These are phyloP conservation scores for Nitzschia palea DNA, from an alignment of 108 stramenopile genomes.

Conservation along the genomic window DNA sequence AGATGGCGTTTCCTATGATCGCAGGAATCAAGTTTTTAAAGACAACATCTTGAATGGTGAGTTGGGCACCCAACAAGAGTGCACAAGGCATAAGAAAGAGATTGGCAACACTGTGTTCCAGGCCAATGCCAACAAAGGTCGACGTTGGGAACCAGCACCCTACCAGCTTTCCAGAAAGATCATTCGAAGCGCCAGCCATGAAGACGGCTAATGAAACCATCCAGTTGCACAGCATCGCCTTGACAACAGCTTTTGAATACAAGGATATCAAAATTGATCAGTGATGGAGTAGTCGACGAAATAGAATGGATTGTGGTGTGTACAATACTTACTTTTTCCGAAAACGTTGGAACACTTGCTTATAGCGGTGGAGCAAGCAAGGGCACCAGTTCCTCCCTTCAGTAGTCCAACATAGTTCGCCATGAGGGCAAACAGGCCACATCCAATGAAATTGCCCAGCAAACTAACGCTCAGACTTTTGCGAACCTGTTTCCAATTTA, in stretches of 20 bases:
- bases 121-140: constrained; percentile 42
- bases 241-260: background rate
- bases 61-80: constrained; percentile 14
- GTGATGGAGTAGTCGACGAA: too few relatives aligned
- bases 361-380: constrained; percentile 14
- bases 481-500: constrained; percentile 4
- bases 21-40: constrained; percentile 31
- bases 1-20: constrained; percentile 31
- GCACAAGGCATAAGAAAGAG: constrained; percentile 59
- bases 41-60: constrained; percentile 20
- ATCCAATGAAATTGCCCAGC: constrained; percentile 44
- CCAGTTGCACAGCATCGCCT: constrained; percentile 50
- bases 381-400: constrained; percentile 20
- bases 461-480: constrained; percentile 13
- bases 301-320: too few relatives aligned
- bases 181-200: constrained; percentile 24
- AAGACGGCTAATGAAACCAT: constrained; percentile 53
- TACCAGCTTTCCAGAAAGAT: constrained; percentile 26
- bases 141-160: constrained; percentile 44
- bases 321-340: constrained; percentile 36
- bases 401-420: constrained; percentile 16
- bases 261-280: too few relatives aligned
- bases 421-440: constrained; percentile 21
- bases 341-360: constrained; percentile 29
- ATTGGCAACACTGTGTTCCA: constrained; percentile 68